These are phyloP conservation scores for Crinitomyces ghanaensis DNA, from an alignment of 805 yeast species.

Conservation along the genomic window DNA sequence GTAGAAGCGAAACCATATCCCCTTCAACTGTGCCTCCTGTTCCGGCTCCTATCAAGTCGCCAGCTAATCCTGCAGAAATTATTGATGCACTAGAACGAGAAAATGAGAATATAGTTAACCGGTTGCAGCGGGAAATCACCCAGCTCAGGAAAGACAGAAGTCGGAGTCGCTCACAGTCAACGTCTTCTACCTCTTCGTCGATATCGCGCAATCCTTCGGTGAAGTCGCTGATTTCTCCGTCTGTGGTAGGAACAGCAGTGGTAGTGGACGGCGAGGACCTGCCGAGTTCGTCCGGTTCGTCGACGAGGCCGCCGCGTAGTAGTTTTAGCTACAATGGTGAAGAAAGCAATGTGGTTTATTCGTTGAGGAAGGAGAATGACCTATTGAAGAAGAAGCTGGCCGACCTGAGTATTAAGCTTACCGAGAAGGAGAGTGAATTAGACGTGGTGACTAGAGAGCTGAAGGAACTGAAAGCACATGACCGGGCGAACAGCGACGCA, in stretches of 20 bases:
- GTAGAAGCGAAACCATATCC: too few relatives aligned
- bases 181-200: constrained; percentile 21
- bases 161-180: constrained; percentile 20
- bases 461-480: not conserved
- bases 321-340: constrained; percentile 17
- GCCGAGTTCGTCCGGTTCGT: constrained; percentile 4
- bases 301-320: constrained; percentile 14
- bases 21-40: constrained; percentile 1
- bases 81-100: constrained; percentile 46
- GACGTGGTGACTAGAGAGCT: constrained; percentile 12
- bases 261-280: constrained; percentile 7
- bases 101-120: constrained; percentile 63
- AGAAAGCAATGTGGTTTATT: constrained; percentile 11
- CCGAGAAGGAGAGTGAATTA: constrained; percentile 21
- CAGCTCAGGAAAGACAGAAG: constrained; percentile 39
- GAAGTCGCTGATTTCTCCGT: constrained; percentile 15
- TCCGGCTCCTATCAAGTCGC: constrained; percentile 5
- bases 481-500: too few relatives aligned
- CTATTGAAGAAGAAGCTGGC: constrained; percentile 20
- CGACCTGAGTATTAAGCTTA: constrained; percentile 18
- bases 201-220: constrained; percentile 19
- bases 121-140: constrained; percentile 51
- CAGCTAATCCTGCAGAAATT: constrained; percentile 20
- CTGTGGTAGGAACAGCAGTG: constrained; percentile 15
- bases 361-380: constrained; percentile 22